A percentile compares a stretch with the other conserved stretches of the same genome.
These are phyloP conservation scores for Phlegmacium glaucopus DNA, from an alignment of 768 basidiomycete genomes.

Conservation along the genomic window DNA sequence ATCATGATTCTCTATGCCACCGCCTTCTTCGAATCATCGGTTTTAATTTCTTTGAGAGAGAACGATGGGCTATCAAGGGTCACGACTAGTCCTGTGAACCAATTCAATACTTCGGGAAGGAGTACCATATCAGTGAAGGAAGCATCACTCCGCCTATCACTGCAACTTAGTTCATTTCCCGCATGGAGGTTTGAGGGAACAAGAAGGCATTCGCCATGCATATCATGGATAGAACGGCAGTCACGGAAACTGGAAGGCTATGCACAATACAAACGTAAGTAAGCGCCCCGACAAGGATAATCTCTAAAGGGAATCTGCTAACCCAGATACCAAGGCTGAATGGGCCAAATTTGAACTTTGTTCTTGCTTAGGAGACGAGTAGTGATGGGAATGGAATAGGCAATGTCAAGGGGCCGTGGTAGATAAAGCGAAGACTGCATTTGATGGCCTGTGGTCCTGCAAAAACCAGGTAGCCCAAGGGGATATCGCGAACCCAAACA, in stretches of 20 bases:
- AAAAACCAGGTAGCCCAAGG: conserved; percentile 59
- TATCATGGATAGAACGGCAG: conserved; percentile 62
- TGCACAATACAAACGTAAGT: conserved; percentile 17
- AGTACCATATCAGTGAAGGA: conserved; percentile 65
- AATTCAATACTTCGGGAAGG: conserved; percentile 67
- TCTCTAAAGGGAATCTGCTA: conserved; percentile 1
- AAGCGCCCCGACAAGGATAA: not conserved
- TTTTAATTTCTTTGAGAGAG: not conserved
- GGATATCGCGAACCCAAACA: conserved; percentile 50
- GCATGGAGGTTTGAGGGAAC: conserved; percentile 51
- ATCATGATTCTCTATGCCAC: no score
- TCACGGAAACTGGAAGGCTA: conserved; percentile 55
- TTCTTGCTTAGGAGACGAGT: conserved; percentile 46
- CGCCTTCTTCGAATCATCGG: conserved; percentile 8
- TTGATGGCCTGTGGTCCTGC: conserved; percentile 57
- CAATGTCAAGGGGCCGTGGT: conserved; percentile 45
- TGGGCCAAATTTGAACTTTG: conserved; percentile 52
- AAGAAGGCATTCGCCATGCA: conserved; percentile 63
- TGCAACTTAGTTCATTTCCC: conserved; percentile 72
- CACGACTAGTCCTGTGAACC: conserved; percentile 69
- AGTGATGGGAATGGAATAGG: conserved; percentile 53
- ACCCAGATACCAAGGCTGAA: conserved; percentile 45
- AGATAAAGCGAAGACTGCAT: conserved; percentile 52
- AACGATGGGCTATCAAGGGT: conserved; percentile 24
- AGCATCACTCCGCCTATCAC: conserved; percentile 61